Evolutionary conservation across 108 stramenopile species (phyloP), one percentile per base, ranked within the genome.

Genomic region (Skeletonema marinoi): DNA sequence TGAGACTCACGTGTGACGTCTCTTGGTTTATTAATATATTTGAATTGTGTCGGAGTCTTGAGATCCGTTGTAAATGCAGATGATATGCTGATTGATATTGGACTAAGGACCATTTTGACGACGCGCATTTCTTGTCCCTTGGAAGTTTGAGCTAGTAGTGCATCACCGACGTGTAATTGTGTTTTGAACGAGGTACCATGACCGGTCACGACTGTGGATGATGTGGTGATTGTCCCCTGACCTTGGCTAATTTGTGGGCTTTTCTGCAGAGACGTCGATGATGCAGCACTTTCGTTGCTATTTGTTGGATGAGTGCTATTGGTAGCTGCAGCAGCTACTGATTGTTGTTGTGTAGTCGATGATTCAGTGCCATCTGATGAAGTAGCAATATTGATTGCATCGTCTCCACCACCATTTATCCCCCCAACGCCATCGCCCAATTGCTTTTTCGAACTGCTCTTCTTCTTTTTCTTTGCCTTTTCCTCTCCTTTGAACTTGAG

Each of bases 401-500:
- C 16, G 16, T 46, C 44, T n/a, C 3, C 44, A 3, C 5, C 14
- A 46, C 16, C 44, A 25, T 25, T 25, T 16, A 16, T 16, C 3
- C 19, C 38, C 9, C 38, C 39, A 12, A 32, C 73, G 29, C 17
- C 41, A 35, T n/a, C n/a, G n/a, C 25, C 50, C 51, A 38, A 50
- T 61, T 71, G 77, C 56, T 83, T 81, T 65, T 46, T 74, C 17
- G 80, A 78, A 36, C 59, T 80, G 42, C 51, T 36, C 65, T 88
- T 86, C 19, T 21, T 25, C 56, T 87, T 93, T 71, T 91, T 89
- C 74, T 88, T 89, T 51, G 85, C 69, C 54, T 89, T 89, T 44
- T 82, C 69, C 44, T 93, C 90, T n/a, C 90, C 93, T 80, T 93
- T 93, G 87, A 93, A 92, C 25, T 87, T 60, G 11, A 93, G 84